phyloP scores from a whole-genome alignment of 305 asterid species.

The Solanum hybrid region DNA sequence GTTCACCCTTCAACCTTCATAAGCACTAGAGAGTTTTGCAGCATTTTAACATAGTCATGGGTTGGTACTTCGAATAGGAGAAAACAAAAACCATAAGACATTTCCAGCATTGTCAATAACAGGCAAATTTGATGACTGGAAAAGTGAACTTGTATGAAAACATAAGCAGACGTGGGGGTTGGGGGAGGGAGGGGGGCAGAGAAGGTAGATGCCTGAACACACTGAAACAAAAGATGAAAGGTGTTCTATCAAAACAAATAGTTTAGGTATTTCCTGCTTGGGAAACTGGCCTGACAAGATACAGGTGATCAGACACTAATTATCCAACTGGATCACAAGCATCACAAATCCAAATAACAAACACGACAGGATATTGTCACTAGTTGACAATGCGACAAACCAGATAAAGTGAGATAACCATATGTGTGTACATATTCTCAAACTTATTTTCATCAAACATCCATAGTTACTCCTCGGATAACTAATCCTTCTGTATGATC shows the following conservation, averaged over 20 bases:
- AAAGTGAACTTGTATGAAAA: background rate
- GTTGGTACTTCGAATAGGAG: background rate
- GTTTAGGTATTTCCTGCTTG: background rate
- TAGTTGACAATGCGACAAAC: background rate
- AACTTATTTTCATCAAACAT: slow-evolving; percentile 26
- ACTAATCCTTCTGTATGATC: background rate
- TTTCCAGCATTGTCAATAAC: background rate
- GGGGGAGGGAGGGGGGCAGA: background rate
- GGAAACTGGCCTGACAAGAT: background rate
- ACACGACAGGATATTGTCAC: background rate
- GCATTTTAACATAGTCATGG: background rate
- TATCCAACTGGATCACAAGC: slow-evolving; percentile 1
- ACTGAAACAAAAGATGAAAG: background rate
- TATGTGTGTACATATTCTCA: slow-evolving; percentile 28
- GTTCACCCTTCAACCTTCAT: background rate
- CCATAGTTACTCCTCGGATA: slow-evolving; percentile 5
- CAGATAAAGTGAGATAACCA: background rate
- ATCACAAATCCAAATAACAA: background rate
- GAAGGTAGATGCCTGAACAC: background rate
- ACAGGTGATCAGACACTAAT: background rate
- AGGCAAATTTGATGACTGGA: background rate
- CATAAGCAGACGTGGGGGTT: background rate
- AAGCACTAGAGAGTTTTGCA: background rate
- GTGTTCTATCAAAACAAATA: background rate
- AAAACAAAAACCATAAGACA: background rate